A percentile compares a stretch with the other conserved stretches of the same genome.
These are phyloP conservation scores for Solanum microdontum DNA, from an alignment of 257 asterid species.

Conservation along the genomic window DNA sequence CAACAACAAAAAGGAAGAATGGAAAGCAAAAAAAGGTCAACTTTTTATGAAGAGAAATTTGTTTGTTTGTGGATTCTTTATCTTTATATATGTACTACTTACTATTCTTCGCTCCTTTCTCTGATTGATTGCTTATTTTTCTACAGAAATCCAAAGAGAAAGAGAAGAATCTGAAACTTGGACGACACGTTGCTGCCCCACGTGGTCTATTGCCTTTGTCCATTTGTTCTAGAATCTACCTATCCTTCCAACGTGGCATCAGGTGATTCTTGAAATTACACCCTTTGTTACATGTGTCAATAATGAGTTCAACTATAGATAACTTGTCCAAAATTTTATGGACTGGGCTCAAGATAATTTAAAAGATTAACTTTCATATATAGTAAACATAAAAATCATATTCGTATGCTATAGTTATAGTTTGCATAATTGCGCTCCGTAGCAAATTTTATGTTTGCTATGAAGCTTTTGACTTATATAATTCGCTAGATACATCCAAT, in stretches of 20 bases:
- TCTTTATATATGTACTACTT: not conserved
- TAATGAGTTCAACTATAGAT: no score
- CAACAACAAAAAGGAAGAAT: not conserved
- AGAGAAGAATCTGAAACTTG: not conserved
- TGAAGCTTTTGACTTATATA: no score
- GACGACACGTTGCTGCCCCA: not conserved
- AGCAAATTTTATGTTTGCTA: no score
- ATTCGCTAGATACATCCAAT: no score
- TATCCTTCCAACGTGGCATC: not conserved
- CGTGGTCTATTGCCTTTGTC: not conserved
- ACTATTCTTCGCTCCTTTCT: not conserved
- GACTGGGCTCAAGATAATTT: no score
- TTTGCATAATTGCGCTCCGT: no score
- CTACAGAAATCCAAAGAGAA: not conserved
- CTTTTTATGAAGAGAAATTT: not conserved
- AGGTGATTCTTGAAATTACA: not conserved
- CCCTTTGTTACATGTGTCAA: no score
- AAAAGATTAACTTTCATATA: no score
- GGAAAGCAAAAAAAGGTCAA: no score
- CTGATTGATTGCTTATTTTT: not conserved
- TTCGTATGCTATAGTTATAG: fast-evolving
- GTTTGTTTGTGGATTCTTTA: not conserved
- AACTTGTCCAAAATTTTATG: no score
- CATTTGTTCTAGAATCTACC: not conserved
- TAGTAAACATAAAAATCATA: no score